Evolutionary conservation across 1,139 yeast genomes (phyloP), one percentile per base, ranked within the genome.

Genomic region (Saccharomyces pastorianus): DNA sequence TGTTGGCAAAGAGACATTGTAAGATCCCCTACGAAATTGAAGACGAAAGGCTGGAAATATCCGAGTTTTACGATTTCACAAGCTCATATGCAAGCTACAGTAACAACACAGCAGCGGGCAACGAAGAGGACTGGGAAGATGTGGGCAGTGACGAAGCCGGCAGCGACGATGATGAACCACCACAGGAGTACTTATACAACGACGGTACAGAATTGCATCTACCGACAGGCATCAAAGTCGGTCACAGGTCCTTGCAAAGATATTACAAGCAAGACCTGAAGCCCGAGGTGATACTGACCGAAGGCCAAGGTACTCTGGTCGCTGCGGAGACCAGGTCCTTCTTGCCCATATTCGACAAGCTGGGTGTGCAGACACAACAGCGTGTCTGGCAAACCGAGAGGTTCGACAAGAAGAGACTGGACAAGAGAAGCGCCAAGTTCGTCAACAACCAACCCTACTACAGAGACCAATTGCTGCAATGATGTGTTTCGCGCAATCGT

Each of bases 241-340:
- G 99, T 13, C 98, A 93, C 71, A 81, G 99, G 66, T 82, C 96
- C 1, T 75, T 90, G 65, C 88, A 84, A 51, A 80, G 95, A 66
- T 93, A 91, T 72, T 91, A 84, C 75, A 85, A 85, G 69, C 95
- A 90, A 75, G 84, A 85, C 67, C 73, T 88, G 61, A 83, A 84
- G 54, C 95, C 96, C 1, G 91, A 87, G 57, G 74, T 79, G 56
- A 80, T 81, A 51, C 76, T 85, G 47, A 78, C 85, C 32, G 96
- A 90, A 68, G 98, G 96, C 50, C 96, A 89, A 73, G 95, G 96
- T 61, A 93, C 98, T 0, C 85, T 93, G 28, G 79, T 88, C 66
- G 96, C 97, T 34, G 97, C 96, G 2, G 97, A 91, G 67, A 81
- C 91, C 2, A 82, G 96, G 72, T 86, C 83, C 55, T 77, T 85